Base-by-base conservation (phyloP, 75 land plant genomes). In the Cryptomeria japonica region DNA sequence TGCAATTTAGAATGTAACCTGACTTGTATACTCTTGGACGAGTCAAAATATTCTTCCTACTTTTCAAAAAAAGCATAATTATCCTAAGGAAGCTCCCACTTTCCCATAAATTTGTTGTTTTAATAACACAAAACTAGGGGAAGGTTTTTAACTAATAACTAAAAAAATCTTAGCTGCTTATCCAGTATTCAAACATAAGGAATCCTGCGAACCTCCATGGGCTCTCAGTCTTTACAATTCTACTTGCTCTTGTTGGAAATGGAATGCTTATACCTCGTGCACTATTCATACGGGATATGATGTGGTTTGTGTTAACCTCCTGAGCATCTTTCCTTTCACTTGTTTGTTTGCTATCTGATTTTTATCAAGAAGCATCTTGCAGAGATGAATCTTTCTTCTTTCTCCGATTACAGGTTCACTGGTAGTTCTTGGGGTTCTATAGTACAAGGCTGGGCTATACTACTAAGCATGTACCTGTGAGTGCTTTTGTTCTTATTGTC, bases 241-340 rank as follows among this genome's bases (percentile, higher is more conserved):
- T 92, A 73, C 89, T 92, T 22, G 89, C 93, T 39, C 86, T 92
- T 83, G 56, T 86, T 16, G 93, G 93, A 47, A 92, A 92, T 87
- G 80, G 86, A 46, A 58, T 90, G 49, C 86, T 88, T 73, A 89
- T 89, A 68, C 90, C 90, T 19, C 85, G 89, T 37, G 88, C 90
- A 19, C 88, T 87, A 32, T 89, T 89, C 84, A 89, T 84, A 36
- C 88, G 90, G 10, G 90, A 89, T 38, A 31, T 77, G 28, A 87
- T 89, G 90, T 89, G 90, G 90, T 89, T 88, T 79, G 84, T 39
- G 3, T 55, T 55, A 85, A 85, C 36, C 37, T 51, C 28, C 86
- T 39, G 34, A 51, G 38, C 8, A 55, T 85, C 58, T 34, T 78
- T 87, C 36, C 36, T 87, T 85, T 46, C 34, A 32, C 25, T 22